Evolutionary conservation across 2,329 filamentous ascomycete species (phyloP).

Genomic region (Penicillium decumbens): DNA sequence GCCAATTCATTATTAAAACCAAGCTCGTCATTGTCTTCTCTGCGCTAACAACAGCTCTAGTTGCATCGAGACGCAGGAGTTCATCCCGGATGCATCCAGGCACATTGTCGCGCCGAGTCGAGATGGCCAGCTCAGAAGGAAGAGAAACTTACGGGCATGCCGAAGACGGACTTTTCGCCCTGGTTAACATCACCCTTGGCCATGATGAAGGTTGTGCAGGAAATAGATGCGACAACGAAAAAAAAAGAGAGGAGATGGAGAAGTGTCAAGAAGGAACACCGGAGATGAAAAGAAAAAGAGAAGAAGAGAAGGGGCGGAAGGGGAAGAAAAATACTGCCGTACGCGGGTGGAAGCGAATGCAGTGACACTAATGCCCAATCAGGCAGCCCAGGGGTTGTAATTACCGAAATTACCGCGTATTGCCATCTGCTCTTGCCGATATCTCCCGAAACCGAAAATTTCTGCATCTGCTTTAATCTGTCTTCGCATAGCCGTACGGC

Average conservation of each 20-base stretch:
- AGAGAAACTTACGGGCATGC: constrained; percentile 45
- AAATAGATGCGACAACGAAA: constrained; percentile 38
- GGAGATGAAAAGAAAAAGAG: constrained; percentile 40
- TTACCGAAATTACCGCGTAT: constrained; percentile 13
- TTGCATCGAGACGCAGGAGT: not conserved
- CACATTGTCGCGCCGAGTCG: constrained; percentile 9
- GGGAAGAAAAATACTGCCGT: constrained; percentile 38
- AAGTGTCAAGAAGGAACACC: constrained; percentile 34
- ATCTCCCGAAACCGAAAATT: constrained; percentile 36
- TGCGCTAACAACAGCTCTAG: not conserved
- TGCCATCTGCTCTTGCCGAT: constrained; percentile 26
- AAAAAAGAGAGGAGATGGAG: constrained; percentile 38
- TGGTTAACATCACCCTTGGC: constrained; percentile 47
- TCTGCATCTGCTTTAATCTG: constrained; percentile 8
- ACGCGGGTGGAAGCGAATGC: constrained; percentile 36
- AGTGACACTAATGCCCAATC: constrained; percentile 30
- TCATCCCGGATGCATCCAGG: not conserved
- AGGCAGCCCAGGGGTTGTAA: constrained; percentile 12
- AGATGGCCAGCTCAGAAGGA: constrained; percentile 14
- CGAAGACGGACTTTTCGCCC: constrained; percentile 52
- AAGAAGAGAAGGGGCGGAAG: constrained; percentile 44
- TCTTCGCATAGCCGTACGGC: constrained; percentile 4
- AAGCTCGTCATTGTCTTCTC: not conserved
- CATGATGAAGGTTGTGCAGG: constrained; percentile 45
- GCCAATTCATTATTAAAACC: not conserved